Evolutionary conservation across 768 basidiomycete species (phyloP).

Genomic region (Candolleomyces eurysporus): DNA sequence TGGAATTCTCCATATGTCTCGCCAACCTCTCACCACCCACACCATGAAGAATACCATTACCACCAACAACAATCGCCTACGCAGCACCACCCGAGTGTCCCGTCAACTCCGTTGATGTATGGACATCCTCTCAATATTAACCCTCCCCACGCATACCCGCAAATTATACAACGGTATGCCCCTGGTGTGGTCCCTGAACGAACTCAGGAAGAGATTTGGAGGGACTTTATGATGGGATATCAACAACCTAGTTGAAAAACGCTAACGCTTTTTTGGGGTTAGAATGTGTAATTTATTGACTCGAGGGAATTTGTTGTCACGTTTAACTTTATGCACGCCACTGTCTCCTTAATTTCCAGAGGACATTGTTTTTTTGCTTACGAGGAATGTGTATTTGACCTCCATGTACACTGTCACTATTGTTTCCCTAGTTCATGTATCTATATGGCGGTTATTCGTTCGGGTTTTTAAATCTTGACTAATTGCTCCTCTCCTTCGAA

Average conservation of each 20-base stretch:
- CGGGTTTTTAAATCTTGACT: constrained; percentile 49
- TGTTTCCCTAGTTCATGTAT: neutral
- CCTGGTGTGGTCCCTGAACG: neutral
- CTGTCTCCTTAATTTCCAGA: neutral
- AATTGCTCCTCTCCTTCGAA: constrained; percentile 46
- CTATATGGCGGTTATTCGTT: no score
- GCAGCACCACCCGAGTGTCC: no score
- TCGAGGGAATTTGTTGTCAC: neutral
- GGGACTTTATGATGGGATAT: constrained; percentile 7
- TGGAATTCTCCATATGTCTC: no score
- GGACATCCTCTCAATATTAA: constrained; percentile 6
- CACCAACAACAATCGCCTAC: neutral
- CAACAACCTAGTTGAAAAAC: neutral
- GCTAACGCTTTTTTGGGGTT: neutral
- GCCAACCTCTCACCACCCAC: constrained; percentile 1
- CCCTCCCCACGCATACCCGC: constrained; percentile 3
- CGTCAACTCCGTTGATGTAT: constrained; percentile 1
- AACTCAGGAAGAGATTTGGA: constrained; percentile 12
- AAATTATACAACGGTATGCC: constrained; percentile 2
- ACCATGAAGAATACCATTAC: neutral
- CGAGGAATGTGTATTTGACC: neutral
- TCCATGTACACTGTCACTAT: neutral
- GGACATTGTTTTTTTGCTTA: no score
- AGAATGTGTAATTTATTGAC: neutral
- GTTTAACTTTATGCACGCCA: neutral